These are phyloP conservation scores for Nannochloropsis gaditana DNA, from an alignment of 108 stramenopile genomes.

Conservation along the genomic window DNA sequence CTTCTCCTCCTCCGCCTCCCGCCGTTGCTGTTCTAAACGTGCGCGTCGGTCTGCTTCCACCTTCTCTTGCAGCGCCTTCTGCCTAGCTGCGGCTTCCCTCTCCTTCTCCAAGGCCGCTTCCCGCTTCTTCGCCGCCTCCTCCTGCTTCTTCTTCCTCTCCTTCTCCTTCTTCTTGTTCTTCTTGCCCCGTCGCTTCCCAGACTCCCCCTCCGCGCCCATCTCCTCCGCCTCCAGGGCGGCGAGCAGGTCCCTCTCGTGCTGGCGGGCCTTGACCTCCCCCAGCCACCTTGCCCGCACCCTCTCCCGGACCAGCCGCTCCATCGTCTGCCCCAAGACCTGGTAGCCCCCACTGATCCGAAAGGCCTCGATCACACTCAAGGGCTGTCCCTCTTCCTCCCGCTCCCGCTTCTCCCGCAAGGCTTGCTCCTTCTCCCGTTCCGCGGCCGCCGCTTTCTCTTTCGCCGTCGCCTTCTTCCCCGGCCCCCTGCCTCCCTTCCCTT, in stretches of 20 bases:
- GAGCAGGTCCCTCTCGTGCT: constrained; percentile 34
- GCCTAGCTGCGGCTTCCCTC: neutral
- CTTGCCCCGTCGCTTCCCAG: constrained; percentile 31
- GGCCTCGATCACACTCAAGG: neutral
- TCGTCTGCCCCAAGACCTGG: constrained; percentile 29
- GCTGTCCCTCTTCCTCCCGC: neutral
- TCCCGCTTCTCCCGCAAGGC: neutral
- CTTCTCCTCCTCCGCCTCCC: constrained; percentile 5
- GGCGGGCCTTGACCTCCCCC: constrained; percentile 30
- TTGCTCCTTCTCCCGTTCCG: neutral
- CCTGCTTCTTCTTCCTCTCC: constrained; percentile 29
- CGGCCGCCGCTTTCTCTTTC: neutral
- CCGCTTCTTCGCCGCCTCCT: neutral
- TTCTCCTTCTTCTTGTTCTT: constrained; percentile 39
- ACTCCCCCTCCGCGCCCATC: constrained; percentile 23
- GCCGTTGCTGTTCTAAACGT: neutral
- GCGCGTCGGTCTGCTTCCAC: neutral
- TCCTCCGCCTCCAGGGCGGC: constrained; percentile 30
- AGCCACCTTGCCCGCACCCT: constrained; percentile 21
- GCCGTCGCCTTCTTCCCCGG: neutral
- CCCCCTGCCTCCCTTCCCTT: neutral
- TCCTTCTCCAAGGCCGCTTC: neutral
- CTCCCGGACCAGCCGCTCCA: constrained; percentile 18
- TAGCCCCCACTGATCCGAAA: neutral
- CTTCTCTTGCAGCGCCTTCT: neutral